Evolutionary conservation across 225 moss, liverwort and hornwort genomes (phyloP), one percentile per base, ranked within the genome.

Genomic region (Pseudoscleropodium purum): DNA sequence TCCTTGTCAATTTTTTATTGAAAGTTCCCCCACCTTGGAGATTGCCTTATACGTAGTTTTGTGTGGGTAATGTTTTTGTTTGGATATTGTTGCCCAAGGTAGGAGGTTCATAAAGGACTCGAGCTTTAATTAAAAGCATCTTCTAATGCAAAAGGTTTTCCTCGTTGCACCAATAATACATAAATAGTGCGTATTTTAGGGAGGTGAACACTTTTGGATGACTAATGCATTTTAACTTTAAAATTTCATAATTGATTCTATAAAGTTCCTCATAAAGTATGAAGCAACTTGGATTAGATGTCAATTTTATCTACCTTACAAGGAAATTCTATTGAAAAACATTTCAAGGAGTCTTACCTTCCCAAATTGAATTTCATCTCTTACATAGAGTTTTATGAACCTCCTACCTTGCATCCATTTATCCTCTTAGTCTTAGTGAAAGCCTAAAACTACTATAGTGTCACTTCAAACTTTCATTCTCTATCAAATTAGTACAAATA

Each of bases 31-130:
- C 2, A 26, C 61, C 61, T 61, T 11, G 23, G 18, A 3, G 9
- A 21, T 54, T 54, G 54, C 17, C 54, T 16, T 54, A 16, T 54
- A 16, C 8, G 29, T 18, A 75, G 18, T 75, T 75, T 75, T 5
- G 6, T 75, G 12, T 14, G 43, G 45, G 30, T 47, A 47, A 18
- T 75, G 11, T 75, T 33, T 75, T 33, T 0, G 1, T 51, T 75
- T 75, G 30, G 33, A 52, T 9, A 23, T 36, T 77, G 14, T 3
- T 34, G 23, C 21, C 5, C 0, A 31, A 18, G 1, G 18, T 75
- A 31, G 49, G 7, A 49, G 6, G 31, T 49, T 4, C 0, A 7
- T 7, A 20, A 19, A 49, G 20, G 0, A 3, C 3, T 51, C 0
- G 0, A 1, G 8, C 14, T 51, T 34, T 33, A 75, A 31, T 49